These are phyloP conservation scores for Raffaelea albimanens DNA, from an alignment of 2,329 filamentous ascomycete species.

Conservation along the genomic window DNA sequence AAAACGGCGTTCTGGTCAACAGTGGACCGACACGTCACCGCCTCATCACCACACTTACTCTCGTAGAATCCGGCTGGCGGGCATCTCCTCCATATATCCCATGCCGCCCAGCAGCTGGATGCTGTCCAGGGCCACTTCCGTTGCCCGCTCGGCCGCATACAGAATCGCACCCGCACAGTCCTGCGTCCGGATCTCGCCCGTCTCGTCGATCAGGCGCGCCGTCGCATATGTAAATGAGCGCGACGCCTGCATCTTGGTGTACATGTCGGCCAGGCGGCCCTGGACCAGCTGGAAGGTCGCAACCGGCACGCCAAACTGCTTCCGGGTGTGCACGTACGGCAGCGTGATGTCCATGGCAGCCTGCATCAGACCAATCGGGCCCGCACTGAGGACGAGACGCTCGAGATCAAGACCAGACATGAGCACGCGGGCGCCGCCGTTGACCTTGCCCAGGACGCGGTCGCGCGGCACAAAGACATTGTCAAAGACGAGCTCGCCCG, in stretches of 20 bases:
- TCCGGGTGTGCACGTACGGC: slow-evolving; percentile 80
- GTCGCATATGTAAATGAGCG: slow-evolving; percentile 82
- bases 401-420: slow-evolving; percentile 97
- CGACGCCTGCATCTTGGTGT: slow-evolving; percentile 80
- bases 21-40: no score
- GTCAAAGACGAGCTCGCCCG: slow-evolving; percentile 87
- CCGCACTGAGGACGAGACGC: slow-evolving; percentile 80
- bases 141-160: slow-evolving; percentile 85
- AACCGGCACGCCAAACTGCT: slow-evolving; percentile 80
- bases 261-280: slow-evolving; percentile 92
- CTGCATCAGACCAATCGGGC: slow-evolving; percentile 91
- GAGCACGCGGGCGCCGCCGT: slow-evolving; percentile 78
- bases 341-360: slow-evolving; percentile 75
- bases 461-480: slow-evolving; percentile 78
- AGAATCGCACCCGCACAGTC: slow-evolving; percentile 93
- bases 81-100: slow-evolving; percentile 94
- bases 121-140: slow-evolving; percentile 75
- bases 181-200: slow-evolving; percentile 65
- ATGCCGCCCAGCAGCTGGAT: slow-evolving; percentile 91
- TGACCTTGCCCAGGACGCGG: slow-evolving; percentile 70
- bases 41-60: slow-evolving; percentile 47
- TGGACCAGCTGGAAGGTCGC: slow-evolving; percentile 91
- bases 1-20: no score
- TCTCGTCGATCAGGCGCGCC: slow-evolving; percentile 70
- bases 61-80: slow-evolving; percentile 73